Conservation (phyloP, 2,329 filamentous ascomycete genomes). For the Dactylellina parvicollis region DNA sequence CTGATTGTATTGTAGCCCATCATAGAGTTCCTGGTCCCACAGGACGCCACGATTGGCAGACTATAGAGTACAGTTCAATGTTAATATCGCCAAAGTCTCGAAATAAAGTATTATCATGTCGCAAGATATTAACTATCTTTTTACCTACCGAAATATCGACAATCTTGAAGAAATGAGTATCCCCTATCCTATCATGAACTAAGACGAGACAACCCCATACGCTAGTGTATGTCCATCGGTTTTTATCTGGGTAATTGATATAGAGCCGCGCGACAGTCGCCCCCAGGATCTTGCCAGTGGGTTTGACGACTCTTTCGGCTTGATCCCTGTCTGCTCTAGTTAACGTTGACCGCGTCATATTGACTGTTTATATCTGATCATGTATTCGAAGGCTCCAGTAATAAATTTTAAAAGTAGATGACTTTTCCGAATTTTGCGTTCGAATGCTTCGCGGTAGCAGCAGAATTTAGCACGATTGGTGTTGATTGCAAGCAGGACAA, state of each 20-base stretch:
- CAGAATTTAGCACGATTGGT: too few relatives aligned
- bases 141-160: not conserved
- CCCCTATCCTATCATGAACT: not conserved
- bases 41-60: constrained; percentile 77
- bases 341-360: not conserved
- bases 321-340: not conserved
- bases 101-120: too few relatives aligned
- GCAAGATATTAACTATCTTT: too few relatives aligned
- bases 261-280: not conserved
- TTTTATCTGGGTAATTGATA: not conserved
- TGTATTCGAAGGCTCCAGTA: too few relatives aligned
- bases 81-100: too few relatives aligned
- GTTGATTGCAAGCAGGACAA: too few relatives aligned
- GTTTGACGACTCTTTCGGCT: not conserved
- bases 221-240: not conserved
- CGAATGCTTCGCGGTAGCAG: too few relatives aligned
- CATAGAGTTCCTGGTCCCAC: constrained; percentile 98
- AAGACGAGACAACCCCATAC: not conserved
- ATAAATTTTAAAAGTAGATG: too few relatives aligned
- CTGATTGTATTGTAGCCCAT: constrained; percentile 92
- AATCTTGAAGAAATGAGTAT: not conserved
- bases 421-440: too few relatives aligned
- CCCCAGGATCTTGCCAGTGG: not conserved
- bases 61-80: not conserved
- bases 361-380: too few relatives aligned